phyloP scores from a whole-genome alignment of 768 basidiomycete species.

The Paxillus rubicundulus region DNA sequence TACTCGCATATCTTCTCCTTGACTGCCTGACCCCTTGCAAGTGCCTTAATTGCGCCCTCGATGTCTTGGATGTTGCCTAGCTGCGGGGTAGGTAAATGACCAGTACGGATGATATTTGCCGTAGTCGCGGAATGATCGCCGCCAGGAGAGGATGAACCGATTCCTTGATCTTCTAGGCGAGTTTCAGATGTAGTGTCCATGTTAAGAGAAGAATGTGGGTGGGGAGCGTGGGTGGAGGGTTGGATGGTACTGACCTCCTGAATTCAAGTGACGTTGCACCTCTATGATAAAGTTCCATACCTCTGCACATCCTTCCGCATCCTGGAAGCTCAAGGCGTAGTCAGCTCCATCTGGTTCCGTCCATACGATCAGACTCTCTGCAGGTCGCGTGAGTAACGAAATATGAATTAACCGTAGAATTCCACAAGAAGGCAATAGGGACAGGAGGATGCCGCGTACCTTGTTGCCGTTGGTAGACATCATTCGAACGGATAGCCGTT shows the following conservation, averaged over 20 bases:
- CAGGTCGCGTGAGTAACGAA: slow-evolving; percentile 13
- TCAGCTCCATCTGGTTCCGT: slow-evolving; percentile 94
- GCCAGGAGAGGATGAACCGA: slow-evolving; percentile 62
- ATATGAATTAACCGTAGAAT: slow-evolving; percentile 7
- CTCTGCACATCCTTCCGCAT: slow-evolving; percentile 90
- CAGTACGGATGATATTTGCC: slow-evolving; percentile 63
- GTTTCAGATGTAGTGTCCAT: slow-evolving; percentile 11
- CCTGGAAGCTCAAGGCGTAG: slow-evolving; percentile 96
- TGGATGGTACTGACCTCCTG: slow-evolving; percentile 46
- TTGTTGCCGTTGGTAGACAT: slow-evolving; percentile 86
- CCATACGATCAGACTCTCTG: slow-evolving; percentile 99
- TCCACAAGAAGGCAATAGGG: not conserved
- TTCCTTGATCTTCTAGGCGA: slow-evolving; percentile 43
- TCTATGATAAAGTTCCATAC: slow-evolving; percentile 97
- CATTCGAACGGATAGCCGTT: slow-evolving; percentile 76
- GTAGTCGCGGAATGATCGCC: slow-evolving; percentile 60
- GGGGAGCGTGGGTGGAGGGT: slow-evolving; percentile 18
- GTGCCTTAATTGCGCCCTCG: slow-evolving; percentile 71
- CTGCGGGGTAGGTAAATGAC: slow-evolving; percentile 72
- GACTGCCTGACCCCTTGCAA: slow-evolving; percentile 67
- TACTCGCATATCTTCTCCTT: slow-evolving; percentile 89
- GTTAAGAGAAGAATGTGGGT: slow-evolving; percentile 13
- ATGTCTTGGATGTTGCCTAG: slow-evolving; percentile 78
- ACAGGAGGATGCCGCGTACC: slow-evolving; percentile 45
- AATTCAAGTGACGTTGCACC: slow-evolving; percentile 81